Evolutionary conservation across 345 rosid genomes (phyloP).

Genomic region (Acer campestre): DNA sequence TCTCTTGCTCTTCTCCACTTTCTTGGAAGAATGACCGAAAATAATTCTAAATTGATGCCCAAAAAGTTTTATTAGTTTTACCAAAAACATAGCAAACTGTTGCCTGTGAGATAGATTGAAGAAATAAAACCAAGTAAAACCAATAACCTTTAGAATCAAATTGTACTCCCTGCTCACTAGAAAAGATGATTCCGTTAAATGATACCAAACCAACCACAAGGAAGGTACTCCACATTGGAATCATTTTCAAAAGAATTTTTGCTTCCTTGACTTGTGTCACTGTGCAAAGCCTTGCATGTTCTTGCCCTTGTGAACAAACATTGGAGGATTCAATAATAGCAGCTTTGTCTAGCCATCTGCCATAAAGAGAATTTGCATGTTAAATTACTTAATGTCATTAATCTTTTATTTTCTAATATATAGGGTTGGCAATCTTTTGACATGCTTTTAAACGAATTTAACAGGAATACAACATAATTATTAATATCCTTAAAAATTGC

Average conservation of each 20-base stretch:
- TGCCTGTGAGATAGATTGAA: no score
- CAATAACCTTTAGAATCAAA: not conserved
- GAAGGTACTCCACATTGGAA: slow-evolving; percentile 16
- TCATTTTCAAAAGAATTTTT: not conserved
- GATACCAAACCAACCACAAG: slow-evolving; percentile 4
- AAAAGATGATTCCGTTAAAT: not conserved
- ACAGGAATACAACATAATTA: no score
- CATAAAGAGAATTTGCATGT: not conserved
- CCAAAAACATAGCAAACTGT: no score
- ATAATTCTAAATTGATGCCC: no score
- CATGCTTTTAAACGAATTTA: no score
- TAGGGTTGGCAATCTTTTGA: no score
- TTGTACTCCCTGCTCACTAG: slow-evolving; percentile 1
- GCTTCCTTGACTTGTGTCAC: slow-evolving; percentile 6
- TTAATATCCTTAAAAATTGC: no score
- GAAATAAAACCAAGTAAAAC: no score
- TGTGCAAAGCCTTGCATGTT: not conserved
- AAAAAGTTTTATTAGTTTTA: no score
- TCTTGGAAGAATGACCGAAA: not conserved
- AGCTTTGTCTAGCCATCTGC: not conserved
- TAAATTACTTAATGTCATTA: no score
- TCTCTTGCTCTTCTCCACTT: slow-evolving; percentile 10
- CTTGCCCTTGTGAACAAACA: not conserved
- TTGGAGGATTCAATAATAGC: not conserved
- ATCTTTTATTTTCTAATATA: no score